These are phyloP conservation scores for Erucastrum elatum DNA, from an alignment of 345 rosid genomes.

Conservation along the genomic window DNA sequence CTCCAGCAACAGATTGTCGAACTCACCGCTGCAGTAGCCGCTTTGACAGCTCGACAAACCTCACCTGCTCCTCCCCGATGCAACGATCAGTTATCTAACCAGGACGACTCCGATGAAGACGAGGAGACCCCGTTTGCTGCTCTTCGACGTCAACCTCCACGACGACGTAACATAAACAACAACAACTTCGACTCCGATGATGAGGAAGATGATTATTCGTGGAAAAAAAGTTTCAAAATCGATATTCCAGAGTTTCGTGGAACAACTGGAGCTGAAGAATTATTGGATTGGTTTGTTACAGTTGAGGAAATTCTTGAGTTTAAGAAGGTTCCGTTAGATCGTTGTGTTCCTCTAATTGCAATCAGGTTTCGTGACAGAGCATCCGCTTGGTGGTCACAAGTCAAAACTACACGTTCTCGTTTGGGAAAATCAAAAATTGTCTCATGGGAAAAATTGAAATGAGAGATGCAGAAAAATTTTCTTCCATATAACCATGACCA, in stretches of 20 bases:
- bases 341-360: not conserved
- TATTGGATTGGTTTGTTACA: not conserved
- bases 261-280: too few relatives aligned
- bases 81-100: not conserved
- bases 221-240: too few relatives aligned
- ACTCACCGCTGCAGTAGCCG: not conserved
- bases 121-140: not conserved
- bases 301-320: not conserved
- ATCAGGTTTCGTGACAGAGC: not conserved
- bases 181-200: too few relatives aligned
- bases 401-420: not conserved
- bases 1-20: not conserved
- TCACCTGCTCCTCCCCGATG: not conserved
- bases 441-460: not conserved
- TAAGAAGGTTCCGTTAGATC: not conserved
- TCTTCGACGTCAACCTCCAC: not conserved
- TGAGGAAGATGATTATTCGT: too few relatives aligned
- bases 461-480: not conserved
- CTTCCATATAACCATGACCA: not conserved
- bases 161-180: not conserved
- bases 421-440: not conserved
- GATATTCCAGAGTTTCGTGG: too few relatives aligned
- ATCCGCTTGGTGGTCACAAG: not conserved
- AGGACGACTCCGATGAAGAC: not conserved
- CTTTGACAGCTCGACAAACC: not conserved